phyloP scores from a whole-genome alignment of 2,329 filamentous ascomycete species.

The Ophiostoma montium region DNA sequence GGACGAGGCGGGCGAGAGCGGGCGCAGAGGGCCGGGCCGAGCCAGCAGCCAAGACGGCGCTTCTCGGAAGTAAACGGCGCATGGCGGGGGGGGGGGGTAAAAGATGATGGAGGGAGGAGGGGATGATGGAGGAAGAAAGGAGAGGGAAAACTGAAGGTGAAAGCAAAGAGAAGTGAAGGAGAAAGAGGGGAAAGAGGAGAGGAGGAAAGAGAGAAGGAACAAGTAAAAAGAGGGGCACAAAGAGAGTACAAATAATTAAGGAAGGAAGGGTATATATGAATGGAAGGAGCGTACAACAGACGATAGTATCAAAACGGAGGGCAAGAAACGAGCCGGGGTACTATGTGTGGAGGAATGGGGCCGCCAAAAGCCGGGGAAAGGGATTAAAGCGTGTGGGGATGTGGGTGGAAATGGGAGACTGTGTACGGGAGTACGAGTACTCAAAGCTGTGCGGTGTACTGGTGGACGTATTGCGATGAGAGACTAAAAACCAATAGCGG shows the following conservation, averaged over 20 bases:
- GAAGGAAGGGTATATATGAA: background rate
- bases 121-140: background rate
- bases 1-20: background rate
- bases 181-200: background rate
- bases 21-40: conserved; percentile 3
- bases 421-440: no score
- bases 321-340: background rate
- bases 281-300: background rate
- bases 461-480: no score
- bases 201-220: background rate
- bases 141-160: background rate
- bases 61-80: conserved; percentile 32
- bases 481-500: no score
- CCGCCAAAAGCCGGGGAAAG: background rate
- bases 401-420: background rate
- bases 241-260: background rate
- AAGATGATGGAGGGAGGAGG: background rate
- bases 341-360: background rate
- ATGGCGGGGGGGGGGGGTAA: conserved; percentile 17
- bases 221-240: background rate
- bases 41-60: conserved; percentile 19
- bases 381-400: background rate
- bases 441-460: no score
- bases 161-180: background rate
- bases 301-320: background rate